Percentiles rank a stretch among this genome's conserved stretches.
Evolutionary conservation across 352 stramenopile genomes (phyloP).

Genomic region (Globisporangium rhizosaccharum): DNA sequence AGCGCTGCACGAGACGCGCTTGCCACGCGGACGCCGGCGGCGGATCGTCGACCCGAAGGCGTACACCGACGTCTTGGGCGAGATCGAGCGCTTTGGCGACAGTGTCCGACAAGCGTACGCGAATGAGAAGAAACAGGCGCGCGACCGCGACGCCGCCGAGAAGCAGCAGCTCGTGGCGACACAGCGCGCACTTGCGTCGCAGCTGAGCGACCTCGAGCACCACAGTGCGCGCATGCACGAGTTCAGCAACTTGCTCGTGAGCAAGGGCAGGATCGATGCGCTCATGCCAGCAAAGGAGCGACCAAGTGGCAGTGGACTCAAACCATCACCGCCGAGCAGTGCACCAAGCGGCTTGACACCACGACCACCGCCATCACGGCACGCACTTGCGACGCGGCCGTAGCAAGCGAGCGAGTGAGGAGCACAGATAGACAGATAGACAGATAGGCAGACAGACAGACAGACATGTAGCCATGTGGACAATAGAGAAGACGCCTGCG

Average conservation of each 20-base stretch:
- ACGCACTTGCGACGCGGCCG: background rate
- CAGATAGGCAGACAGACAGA: background rate
- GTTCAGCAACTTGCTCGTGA: constrained; percentile 67
- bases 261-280: constrained; percentile 39
- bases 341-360: constrained; percentile 3
- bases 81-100: constrained; percentile 58
- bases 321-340: background rate
- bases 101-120: constrained; percentile 39
- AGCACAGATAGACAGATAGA: background rate
- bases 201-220: constrained; percentile 34
- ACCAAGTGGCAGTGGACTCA: too few species aligned
- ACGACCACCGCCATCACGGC: constrained; percentile 8
- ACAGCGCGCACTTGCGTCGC: constrained; percentile 31
- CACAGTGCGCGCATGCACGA: constrained; percentile 38
- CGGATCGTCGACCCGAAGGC: constrained; percentile 43
- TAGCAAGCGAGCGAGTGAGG: background rate
- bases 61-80: constrained; percentile 39
- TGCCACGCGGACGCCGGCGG: constrained; percentile 28
- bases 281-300: constrained; percentile 15
- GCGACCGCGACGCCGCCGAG: constrained; percentile 28
- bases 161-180: constrained; percentile 20
- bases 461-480: background rate
- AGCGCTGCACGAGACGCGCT: constrained; percentile 32
- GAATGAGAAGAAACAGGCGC: constrained; percentile 34
- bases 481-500: background rate